phyloP scores from a whole-genome alignment of 2,329 filamentous ascomycete species.

The Helicocarpus griseus region DNA sequence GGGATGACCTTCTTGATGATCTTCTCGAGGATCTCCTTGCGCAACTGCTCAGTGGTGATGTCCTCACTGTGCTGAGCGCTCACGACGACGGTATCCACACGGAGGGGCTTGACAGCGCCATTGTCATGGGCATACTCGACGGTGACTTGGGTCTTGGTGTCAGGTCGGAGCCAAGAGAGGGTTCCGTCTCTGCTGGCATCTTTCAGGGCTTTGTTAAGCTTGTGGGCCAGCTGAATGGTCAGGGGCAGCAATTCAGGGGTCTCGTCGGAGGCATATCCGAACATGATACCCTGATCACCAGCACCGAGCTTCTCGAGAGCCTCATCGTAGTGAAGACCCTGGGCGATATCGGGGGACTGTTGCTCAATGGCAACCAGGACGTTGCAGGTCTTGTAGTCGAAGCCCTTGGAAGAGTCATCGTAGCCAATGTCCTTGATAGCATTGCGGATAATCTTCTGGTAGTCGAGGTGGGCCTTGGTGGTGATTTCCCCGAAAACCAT shows the following conservation, averaged over 20 bases:
- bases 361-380: slow-evolving; percentile 98
- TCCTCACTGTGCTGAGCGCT: slow-evolving; percentile 86
- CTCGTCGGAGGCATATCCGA: slow-evolving; percentile 98
- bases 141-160: slow-evolving; percentile 99
- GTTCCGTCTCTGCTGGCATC: slow-evolving; percentile 76
- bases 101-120: slow-evolving; percentile 81
- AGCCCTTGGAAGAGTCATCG: slow-evolving; percentile 92
- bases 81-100: slow-evolving; percentile 94
- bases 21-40: slow-evolving; percentile 93
- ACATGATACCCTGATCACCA: slow-evolving; percentile 99
- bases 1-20: slow-evolving; percentile 95
- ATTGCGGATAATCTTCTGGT: slow-evolving; percentile 92
- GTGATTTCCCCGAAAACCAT: slow-evolving; percentile 99
- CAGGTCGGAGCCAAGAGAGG: slow-evolving; percentile 89
- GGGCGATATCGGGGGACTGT: slow-evolving; percentile 97
- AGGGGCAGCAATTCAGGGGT: slow-evolving; percentile 94
- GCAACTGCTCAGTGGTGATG: slow-evolving; percentile 83
- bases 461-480: slow-evolving; percentile 90
- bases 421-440: slow-evolving; percentile 99
- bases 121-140: slow-evolving; percentile 97
- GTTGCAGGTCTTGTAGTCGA: slow-evolving; percentile 99
- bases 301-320: slow-evolving; percentile 95
- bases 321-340: slow-evolving; percentile 97
- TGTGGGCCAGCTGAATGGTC: slow-evolving; percentile 88
- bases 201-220: slow-evolving; percentile 93